phyloP scores from a whole-genome alignment of 495 filamentous ascomycete species.

The Collariella sp. region DNA sequence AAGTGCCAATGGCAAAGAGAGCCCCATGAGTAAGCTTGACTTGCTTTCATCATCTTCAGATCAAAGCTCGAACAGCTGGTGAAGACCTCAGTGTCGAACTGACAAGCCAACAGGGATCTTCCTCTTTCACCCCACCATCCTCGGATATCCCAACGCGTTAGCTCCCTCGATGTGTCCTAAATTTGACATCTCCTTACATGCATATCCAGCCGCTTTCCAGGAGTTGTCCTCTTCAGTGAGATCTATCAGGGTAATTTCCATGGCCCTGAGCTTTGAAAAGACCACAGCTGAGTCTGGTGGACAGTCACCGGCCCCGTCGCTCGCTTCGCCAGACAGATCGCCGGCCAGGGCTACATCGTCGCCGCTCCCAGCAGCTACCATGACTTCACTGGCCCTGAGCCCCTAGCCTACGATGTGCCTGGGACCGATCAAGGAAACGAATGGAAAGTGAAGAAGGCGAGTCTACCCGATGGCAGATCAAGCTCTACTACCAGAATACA shows the following conservation, averaged over 20 bases:
- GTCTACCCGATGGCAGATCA: neutral
- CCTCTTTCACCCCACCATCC: constrained; percentile 77
- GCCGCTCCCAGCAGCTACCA: constrained; percentile 87
- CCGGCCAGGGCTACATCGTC: constrained; percentile 88
- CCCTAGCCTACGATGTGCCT: constrained; percentile 75
- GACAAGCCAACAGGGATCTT: constrained; percentile 57
- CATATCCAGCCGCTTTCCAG: constrained; percentile 60
- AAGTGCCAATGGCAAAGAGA: constrained; percentile 38
- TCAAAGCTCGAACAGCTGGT: neutral
- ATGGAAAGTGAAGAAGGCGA: constrained; percentile 72
- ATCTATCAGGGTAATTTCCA: constrained; percentile 75
- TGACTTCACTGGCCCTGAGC: constrained; percentile 80
- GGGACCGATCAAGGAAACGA: constrained; percentile 84
- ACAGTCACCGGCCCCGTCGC: constrained; percentile 86
- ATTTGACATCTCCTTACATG: constrained; percentile 17
- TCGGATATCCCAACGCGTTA: constrained; percentile 72
- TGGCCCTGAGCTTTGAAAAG: neutral
- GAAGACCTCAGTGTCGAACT: neutral
- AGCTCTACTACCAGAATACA: no score
- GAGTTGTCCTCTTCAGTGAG: constrained; percentile 85
- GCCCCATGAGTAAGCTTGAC: constrained; percentile 36
- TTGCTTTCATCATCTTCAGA: neutral
- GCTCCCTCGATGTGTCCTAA: constrained; percentile 10
- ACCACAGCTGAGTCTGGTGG: neutral
- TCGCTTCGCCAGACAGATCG: constrained; percentile 86